Percentiles rank a stretch among this genome's conserved stretches.
These are phyloP conservation scores for Zygotorulaspora chibaensis DNA, from an alignment of 805 yeast genomes.

Conservation along the genomic window DNA sequence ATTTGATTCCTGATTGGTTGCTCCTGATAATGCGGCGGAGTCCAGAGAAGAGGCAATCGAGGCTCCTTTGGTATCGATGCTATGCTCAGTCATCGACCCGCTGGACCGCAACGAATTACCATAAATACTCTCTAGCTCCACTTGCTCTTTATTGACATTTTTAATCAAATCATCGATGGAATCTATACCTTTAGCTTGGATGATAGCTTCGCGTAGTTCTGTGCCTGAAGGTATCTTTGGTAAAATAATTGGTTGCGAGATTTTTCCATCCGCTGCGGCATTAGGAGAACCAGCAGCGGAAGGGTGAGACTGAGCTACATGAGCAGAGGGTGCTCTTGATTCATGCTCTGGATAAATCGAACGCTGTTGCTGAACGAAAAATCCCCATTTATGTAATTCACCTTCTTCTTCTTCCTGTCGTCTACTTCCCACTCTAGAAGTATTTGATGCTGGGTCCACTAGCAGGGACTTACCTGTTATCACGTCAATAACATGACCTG, in stretches of 20 bases:
- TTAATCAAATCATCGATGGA: slow-evolving; percentile 63
- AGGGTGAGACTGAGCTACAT: slow-evolving; percentile 4
- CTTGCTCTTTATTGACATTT: slow-evolving; percentile 54
- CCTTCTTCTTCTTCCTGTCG: slow-evolving; percentile 92
- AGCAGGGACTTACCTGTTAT: slow-evolving; percentile 69
- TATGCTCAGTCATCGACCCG: not conserved
- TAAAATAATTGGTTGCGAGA: slow-evolving; percentile 21
- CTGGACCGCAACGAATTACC: slow-evolving; percentile 17
- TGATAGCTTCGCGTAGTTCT: slow-evolving; percentile 50
- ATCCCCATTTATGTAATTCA: slow-evolving; percentile 82
- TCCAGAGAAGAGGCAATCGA: not conserved
- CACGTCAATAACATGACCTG: slow-evolving; percentile 56
- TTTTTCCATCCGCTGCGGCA: slow-evolving; percentile 6
- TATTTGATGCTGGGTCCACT: slow-evolving; percentile 59
- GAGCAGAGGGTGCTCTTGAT: slow-evolving; percentile 2
- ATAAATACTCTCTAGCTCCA: slow-evolving; percentile 49
- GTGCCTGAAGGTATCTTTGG: slow-evolving; percentile 44
- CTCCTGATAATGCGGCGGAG: not conserved
- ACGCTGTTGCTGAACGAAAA: slow-evolving; percentile 63
- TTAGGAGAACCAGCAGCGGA: slow-evolving; percentile 5
- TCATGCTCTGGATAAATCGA: slow-evolving; percentile 33
- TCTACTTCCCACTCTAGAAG: slow-evolving; percentile 62
- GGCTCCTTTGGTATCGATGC: not conserved
- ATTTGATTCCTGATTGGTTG: not conserved
- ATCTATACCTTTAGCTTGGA: slow-evolving; percentile 71